Evolutionary conservation across 371 early-diverging fungal genomes (phyloP).

Genomic region (Sporodiniella umbellata): DNA sequence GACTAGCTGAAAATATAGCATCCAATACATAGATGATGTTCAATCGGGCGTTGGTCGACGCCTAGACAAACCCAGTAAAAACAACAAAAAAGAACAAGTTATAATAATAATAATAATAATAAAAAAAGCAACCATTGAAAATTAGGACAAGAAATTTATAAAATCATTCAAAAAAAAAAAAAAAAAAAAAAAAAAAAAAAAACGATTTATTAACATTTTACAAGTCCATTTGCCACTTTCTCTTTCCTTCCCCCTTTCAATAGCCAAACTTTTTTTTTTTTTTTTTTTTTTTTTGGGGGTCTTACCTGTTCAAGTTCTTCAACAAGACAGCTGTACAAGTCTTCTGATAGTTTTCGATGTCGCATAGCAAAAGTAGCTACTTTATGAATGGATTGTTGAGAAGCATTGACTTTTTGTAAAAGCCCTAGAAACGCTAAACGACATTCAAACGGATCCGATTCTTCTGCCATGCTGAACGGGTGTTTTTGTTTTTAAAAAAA

Average conservation of each 20-base stretch:
- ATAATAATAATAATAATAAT: constrained; percentile 8
- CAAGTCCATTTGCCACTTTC: background rate
- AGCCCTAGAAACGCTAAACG: constrained; percentile 61
- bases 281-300: background rate
- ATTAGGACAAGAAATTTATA: no score
- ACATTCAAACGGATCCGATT: constrained; percentile 78
- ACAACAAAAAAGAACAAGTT: background rate
- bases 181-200: constrained; percentile 2
- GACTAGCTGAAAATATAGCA: constrained; percentile 60
- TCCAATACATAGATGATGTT: constrained; percentile 77
- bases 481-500: no score
- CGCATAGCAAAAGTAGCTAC: constrained; percentile 68
- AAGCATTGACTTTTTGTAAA: constrained; percentile 69
- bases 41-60: constrained; percentile 61
- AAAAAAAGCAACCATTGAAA: no score
- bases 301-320: constrained; percentile 71
- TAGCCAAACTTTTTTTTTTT: background rate
- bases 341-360: constrained; percentile 63
- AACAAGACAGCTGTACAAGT: constrained; percentile 71
- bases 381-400: constrained; percentile 72
- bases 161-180: no score
- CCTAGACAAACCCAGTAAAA: constrained; percentile 35
- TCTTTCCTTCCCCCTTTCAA: no score
- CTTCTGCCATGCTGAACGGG: constrained; percentile 46
- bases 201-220: constrained; percentile 3